Conservation (phyloP, 345 rosid genomes). For the Bretschneidera sinensis region DNA sequence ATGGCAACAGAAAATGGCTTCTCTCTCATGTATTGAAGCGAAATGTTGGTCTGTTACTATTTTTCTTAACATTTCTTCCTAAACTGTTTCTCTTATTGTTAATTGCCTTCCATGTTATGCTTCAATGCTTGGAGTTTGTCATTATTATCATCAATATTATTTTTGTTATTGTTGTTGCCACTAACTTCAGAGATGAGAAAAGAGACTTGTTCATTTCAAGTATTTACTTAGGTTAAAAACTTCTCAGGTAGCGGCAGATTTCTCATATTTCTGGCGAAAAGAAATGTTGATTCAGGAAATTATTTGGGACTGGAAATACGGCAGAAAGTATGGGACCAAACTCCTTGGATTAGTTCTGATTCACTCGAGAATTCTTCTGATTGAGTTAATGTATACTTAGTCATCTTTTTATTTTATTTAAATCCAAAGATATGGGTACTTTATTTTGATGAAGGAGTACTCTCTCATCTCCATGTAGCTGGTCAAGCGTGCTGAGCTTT, state of each 20-base stretch:
- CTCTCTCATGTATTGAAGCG: neutral
- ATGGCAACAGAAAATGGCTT: neutral
- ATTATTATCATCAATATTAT: too few relatives aligned
- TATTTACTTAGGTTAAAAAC: neutral
- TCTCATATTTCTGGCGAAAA: slow-evolving; percentile 82
- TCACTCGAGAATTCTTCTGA: slow-evolving; percentile 22
- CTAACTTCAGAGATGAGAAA: neutral
- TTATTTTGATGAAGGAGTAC: slow-evolving; percentile 11
- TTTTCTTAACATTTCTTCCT: too few relatives aligned
- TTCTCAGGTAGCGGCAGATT: slow-evolving; percentile 89
- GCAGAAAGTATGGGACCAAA: slow-evolving; percentile 54
- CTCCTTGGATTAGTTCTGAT: slow-evolving; percentile 27
- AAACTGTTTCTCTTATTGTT: too few relatives aligned
- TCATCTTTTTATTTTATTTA: neutral
- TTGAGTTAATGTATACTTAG: slow-evolving; percentile 23
- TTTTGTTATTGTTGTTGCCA: too few relatives aligned
- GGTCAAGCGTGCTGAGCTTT: slow-evolving; percentile 69
- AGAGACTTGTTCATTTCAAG: neutral
- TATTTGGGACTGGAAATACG: slow-evolving; percentile 92
- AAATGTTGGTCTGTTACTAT: neutral
- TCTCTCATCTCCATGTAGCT: slow-evolving; percentile 45
- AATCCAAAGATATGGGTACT: slow-evolving; percentile 3
- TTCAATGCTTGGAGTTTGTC: neutral
- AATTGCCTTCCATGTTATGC: neutral
- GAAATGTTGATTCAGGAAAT: slow-evolving; percentile 45